phyloP scores from a whole-genome alignment of 1,284 basidiomycete species.

The Ceratobasidium sp. region DNA sequence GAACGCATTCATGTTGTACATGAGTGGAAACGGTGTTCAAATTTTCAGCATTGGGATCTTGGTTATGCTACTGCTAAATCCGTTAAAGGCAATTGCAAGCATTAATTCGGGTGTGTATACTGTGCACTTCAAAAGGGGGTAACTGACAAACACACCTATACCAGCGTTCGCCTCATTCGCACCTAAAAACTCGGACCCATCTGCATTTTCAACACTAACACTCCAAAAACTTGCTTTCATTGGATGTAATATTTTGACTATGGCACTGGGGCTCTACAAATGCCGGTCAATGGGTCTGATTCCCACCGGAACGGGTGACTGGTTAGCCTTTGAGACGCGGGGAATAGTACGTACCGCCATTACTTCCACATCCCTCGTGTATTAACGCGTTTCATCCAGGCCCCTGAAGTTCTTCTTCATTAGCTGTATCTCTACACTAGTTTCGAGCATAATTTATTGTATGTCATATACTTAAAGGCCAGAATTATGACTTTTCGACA shows the following conservation, averaged over 20 bases:
- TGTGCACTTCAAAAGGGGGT: background rate
- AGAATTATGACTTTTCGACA: background rate
- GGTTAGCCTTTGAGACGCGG: slow-evolving; percentile 88
- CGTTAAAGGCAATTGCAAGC: slow-evolving; percentile 76
- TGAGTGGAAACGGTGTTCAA: slow-evolving; percentile 91
- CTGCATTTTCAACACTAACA: slow-evolving; percentile 30
- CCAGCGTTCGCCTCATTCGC: slow-evolving; percentile 45
- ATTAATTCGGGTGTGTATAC: slow-evolving; percentile 72
- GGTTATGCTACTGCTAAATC: slow-evolving; percentile 83
- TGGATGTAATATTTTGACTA: slow-evolving; percentile 71
- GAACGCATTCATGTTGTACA: slow-evolving; percentile 96
- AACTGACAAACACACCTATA: slow-evolving; percentile 5
- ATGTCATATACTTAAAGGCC: background rate
- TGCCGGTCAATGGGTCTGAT: slow-evolving; percentile 88
- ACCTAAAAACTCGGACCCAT: slow-evolving; percentile 56
- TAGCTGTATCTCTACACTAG: background rate
- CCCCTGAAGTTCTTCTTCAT: slow-evolving; percentile 20
- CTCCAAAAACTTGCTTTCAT: slow-evolving; percentile 66
- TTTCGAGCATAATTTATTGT: background rate
- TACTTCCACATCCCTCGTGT: too few relatives aligned
- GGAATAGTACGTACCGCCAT: slow-evolving; percentile 62
- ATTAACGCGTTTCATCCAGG: background rate
- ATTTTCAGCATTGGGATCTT: slow-evolving; percentile 94
- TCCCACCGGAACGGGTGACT: slow-evolving; percentile 87
- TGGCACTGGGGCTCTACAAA: slow-evolving; percentile 86